A percentile compares a stretch with the other conserved stretches of the same genome.
Conservation (phyloP, 805 yeast species). For the Saturnispora saitoi region DNA sequence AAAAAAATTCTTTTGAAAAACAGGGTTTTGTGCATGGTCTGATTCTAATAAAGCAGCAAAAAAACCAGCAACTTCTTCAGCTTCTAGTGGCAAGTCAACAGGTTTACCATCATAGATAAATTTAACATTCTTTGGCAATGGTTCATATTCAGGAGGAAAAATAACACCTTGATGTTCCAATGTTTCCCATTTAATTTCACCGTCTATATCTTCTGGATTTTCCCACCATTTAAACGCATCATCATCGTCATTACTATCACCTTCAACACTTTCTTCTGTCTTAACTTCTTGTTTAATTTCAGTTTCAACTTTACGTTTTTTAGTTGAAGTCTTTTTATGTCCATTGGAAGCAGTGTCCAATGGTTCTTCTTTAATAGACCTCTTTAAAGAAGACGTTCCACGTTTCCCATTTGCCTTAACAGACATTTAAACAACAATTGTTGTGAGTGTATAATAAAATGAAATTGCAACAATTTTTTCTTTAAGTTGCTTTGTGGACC, state of each 20-base stretch:
- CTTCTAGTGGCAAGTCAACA: constrained; percentile 64
- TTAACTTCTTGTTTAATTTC: constrained; percentile 8
- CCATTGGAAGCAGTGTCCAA: not conserved
- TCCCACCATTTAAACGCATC: constrained; percentile 81
- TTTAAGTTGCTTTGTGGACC: not conserved
- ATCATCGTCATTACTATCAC: constrained; percentile 30
- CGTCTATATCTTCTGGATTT: constrained; percentile 61
- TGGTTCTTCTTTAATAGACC: not conserved
- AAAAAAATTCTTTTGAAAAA: constrained; percentile 82
- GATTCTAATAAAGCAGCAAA: constrained; percentile 82
- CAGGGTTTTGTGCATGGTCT: constrained; percentile 83
- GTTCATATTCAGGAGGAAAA: constrained; percentile 88
- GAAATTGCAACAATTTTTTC: not conserved
- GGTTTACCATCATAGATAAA: constrained; percentile 69
- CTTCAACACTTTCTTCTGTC: constrained; percentile 3
- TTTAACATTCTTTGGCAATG: constrained; percentile 70
- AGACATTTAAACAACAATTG: not conserved
- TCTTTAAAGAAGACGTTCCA: not conserved
- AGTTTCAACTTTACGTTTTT: not conserved
- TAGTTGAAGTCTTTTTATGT: not conserved
- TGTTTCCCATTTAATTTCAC: constrained; percentile 76
- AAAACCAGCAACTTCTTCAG: constrained; percentile 96
- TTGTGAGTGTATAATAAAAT: not conserved
- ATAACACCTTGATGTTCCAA: constrained; percentile 85
- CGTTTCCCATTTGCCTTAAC: not conserved